These are phyloP conservation scores for Omphalea diandra DNA, from an alignment of 441 rosid genomes.

Conservation along the genomic window DNA sequence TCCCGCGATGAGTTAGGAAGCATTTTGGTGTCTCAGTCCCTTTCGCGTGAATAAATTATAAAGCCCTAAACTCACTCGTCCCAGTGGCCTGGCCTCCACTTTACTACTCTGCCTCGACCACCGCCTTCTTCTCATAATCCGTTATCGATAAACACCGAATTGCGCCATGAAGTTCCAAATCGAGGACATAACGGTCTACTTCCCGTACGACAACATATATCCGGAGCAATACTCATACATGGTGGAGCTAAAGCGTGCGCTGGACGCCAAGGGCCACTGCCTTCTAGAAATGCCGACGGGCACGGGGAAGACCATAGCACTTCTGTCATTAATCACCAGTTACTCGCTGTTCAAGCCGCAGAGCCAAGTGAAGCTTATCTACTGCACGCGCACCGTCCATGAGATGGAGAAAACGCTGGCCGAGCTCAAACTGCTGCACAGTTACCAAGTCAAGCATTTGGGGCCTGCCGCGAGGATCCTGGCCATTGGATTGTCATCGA, in stretches of 20 bases:
- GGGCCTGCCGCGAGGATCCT: slow-evolving; percentile 73
- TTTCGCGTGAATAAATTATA: too few relatives aligned
- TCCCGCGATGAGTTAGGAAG: too few relatives aligned
- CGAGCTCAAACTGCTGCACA: slow-evolving; percentile 72
- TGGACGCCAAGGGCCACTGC: slow-evolving; percentile 96
- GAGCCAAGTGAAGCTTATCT: slow-evolving; percentile 73
- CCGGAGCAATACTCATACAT: slow-evolving; percentile 90
- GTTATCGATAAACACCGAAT: not conserved
- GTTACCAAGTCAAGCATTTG: slow-evolving; percentile 60
- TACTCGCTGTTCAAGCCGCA: slow-evolving; percentile 67
- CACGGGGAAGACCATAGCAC: slow-evolving; percentile 92
- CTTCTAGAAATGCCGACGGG: slow-evolving; percentile 99
- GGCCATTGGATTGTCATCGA: slow-evolving; percentile 77
- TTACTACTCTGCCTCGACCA: not conserved
- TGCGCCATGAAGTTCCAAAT: slow-evolving; percentile 73
- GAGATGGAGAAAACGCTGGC: slow-evolving; percentile 98
- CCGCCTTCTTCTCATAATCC: not conserved
- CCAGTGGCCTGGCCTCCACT: not conserved
- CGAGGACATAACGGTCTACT: slow-evolving; percentile 79
- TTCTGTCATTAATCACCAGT: slow-evolving; percentile 88
- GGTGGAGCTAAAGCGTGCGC: slow-evolving; percentile 88
- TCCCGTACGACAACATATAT: slow-evolving; percentile 89
- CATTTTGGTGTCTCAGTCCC: too few relatives aligned
- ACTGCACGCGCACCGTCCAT: slow-evolving; percentile 96
- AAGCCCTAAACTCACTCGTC: not conserved